These are phyloP conservation scores for Coniella lustricola DNA, from an alignment of 2,329 filamentous ascomycete species.

Conservation along the genomic window DNA sequence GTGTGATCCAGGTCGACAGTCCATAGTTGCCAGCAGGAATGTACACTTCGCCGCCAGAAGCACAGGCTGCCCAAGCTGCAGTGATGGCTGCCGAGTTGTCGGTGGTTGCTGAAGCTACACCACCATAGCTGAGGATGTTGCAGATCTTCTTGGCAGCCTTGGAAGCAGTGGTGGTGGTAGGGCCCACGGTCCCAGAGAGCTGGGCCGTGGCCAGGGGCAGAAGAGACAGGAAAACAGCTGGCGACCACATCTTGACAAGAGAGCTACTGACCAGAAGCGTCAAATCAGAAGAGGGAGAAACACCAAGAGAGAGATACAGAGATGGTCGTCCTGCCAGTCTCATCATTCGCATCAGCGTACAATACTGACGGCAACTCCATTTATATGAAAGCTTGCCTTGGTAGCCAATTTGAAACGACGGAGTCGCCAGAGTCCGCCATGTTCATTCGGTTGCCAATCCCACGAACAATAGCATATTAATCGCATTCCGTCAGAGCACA, in stretches of 20 bases:
- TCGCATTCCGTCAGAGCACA: too few relatives aligned
- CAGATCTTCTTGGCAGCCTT: constrained; percentile 31
- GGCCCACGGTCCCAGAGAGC: constrained; percentile 16
- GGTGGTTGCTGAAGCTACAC: constrained; percentile 36
- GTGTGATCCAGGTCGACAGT: constrained; percentile 37
- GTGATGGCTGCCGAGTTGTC: constrained; percentile 29
- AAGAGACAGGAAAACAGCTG: not conserved
- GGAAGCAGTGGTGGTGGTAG: constrained; percentile 21
- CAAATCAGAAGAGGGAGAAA: not conserved
- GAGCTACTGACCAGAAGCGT: not conserved
- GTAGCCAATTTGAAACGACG: not conserved
- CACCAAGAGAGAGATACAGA: not conserved
- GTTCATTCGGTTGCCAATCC: not conserved
- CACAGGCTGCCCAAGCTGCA: constrained; percentile 31
- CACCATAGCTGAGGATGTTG: constrained; percentile 42
- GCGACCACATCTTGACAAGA: constrained; percentile 2
- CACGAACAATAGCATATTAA: not conserved
- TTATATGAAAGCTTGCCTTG: too few relatives aligned
- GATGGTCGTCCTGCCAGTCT: not conserved
- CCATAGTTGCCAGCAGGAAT: constrained; percentile 41
- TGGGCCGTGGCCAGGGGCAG: not conserved
- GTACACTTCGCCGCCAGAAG: constrained; percentile 40
- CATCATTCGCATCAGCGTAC: too few relatives aligned
- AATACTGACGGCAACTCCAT: too few relatives aligned
- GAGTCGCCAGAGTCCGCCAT: not conserved